Conservation (phyloP, 164 flowering plant species). For the Piper betle region DNA sequence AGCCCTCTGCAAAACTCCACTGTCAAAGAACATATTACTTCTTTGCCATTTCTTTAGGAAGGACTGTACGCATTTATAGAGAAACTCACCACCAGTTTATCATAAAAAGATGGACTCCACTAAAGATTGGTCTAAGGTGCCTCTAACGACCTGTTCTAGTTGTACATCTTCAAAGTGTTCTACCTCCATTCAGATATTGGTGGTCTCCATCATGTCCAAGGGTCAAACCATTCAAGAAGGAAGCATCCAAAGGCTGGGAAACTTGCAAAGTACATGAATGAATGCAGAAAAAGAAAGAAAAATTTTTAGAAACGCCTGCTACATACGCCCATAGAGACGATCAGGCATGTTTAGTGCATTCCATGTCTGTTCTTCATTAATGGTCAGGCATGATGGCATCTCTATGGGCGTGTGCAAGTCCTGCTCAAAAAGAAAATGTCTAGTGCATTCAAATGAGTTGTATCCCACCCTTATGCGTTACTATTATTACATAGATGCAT, state of each 20-base stretch:
- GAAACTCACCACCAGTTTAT: background rate
- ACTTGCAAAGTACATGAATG: slow-evolving; percentile 68
- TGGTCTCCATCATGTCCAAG: slow-evolving; percentile 94
- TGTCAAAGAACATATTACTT: slow-evolving; percentile 29
- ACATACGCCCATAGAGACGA: too few relatives aligned
- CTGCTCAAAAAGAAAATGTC: slow-evolving; percentile 5
- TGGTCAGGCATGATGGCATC: too few relatives aligned
- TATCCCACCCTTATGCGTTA: background rate
- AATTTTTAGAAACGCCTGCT: too few relatives aligned
- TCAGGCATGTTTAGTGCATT: too few relatives aligned
- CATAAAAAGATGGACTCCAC: too few relatives aligned
- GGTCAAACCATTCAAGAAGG: slow-evolving; percentile 47
- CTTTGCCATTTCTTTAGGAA: background rate
- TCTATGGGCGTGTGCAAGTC: too few relatives aligned
- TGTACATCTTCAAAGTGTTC: slow-evolving; percentile 29
- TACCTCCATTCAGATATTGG: slow-evolving; percentile 81
- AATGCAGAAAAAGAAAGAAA: slow-evolving; percentile 11
- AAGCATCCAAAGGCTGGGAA: slow-evolving; percentile 50
- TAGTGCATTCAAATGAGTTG: background rate
- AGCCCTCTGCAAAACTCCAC: slow-evolving; percentile 74
- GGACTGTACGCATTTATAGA: background rate
- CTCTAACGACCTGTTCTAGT: slow-evolving; percentile 47
- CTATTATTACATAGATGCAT: background rate
- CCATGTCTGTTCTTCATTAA: too few relatives aligned
- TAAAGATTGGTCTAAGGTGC: background rate